Base-by-base conservation (phyloP, 208 protist genomes). In the Porcisia hertigi region DNA sequence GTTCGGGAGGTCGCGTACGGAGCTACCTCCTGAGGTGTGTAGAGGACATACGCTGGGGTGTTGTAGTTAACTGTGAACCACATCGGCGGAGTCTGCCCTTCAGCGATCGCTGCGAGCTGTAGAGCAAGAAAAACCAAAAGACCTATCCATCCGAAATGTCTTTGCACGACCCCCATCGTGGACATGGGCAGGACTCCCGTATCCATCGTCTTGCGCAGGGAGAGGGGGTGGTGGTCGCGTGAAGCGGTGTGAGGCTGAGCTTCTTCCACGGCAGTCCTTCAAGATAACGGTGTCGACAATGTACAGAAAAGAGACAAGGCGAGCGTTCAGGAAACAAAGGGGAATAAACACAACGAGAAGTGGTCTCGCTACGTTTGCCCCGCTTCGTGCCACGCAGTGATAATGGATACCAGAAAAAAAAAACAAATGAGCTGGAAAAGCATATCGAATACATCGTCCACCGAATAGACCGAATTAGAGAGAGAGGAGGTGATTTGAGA, bases 1-100 rank as follows among this genome's bases (percentile, higher is more conserved):
- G 58, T 39, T 45, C 41, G 71, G 7, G 55, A 65, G 2, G 9
- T 52, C 3, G 57, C 71, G 8, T 23, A 52, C 30, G 3, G 25
- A 11, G 43, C 55, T n/a, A 53, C 58, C 11, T 66, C 71, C 55
- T 63, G n/a, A 3, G 43, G 69, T 39, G 25, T 64, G 58, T 75
- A 75, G n/a, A 75, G 39, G 12, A 75, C 71, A n/a, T 75, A 75
- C 43, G 55, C 71, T 3, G 52, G 52, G 9, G 54, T 75, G 58
- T 75, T 75, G 69, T 47, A 72, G 53, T 60, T 59, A 49, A 72
- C 45, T 71, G n/a, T 30, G 49, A 55, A 71, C 43, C 23, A 71
- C 7, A 45, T 39, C 41, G 34, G 20, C 5, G 11, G 14, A 14
- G 30, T 36, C 1, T 67, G 39, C 1, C 34, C 60, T 18, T n/a